Conservation (phyloP, 495 filamentous ascomycete genomes). For the Neurospora tetrasperma region DNA sequence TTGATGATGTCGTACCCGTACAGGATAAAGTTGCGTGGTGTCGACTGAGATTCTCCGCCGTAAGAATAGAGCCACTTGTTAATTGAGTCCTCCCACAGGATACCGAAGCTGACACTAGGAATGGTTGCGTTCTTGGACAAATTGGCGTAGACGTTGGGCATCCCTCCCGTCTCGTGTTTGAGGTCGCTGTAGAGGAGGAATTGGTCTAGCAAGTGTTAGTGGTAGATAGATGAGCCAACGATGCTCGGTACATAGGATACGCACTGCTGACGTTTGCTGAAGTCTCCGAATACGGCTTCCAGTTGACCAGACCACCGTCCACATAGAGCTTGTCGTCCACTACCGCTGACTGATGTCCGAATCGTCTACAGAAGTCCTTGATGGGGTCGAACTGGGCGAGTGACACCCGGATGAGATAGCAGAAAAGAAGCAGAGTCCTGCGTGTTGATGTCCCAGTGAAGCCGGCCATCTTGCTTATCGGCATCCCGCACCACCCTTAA, state of each 20-base stretch:
- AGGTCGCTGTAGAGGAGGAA: conserved; percentile 41
- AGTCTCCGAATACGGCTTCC: conserved; percentile 33
- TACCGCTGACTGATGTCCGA: conserved; percentile 40
- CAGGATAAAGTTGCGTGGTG: conserved; percentile 25
- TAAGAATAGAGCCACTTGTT: conserved; percentile 45
- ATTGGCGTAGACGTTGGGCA: conserved; percentile 41
- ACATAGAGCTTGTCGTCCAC: conserved; percentile 43
- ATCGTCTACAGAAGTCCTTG: conserved; percentile 41
- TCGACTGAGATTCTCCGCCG: conserved; percentile 38
- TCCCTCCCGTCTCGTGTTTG: conserved; percentile 25
- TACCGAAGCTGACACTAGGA: conserved; percentile 34
- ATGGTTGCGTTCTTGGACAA: conserved; percentile 39
- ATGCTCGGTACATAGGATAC: conserved; percentile 2
- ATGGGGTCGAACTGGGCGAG: conserved; percentile 27
- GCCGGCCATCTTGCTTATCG: neutral
- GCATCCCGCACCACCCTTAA: neutral
- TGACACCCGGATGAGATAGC: neutral
- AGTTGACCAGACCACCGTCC: conserved; percentile 43
- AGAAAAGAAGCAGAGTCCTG: neutral
- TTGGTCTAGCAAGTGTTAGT: conserved; percentile 23
- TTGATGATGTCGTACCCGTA: conserved; percentile 36
- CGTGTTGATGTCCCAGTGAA: neutral
- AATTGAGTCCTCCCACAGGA: conserved; percentile 40
- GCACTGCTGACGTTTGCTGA: conserved; percentile 39
- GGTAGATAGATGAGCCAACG: neutral